These are phyloP conservation scores for Malassezia vespertilionis DNA, from an alignment of 1,284 basidiomycete genomes.

Conservation along the genomic window DNA sequence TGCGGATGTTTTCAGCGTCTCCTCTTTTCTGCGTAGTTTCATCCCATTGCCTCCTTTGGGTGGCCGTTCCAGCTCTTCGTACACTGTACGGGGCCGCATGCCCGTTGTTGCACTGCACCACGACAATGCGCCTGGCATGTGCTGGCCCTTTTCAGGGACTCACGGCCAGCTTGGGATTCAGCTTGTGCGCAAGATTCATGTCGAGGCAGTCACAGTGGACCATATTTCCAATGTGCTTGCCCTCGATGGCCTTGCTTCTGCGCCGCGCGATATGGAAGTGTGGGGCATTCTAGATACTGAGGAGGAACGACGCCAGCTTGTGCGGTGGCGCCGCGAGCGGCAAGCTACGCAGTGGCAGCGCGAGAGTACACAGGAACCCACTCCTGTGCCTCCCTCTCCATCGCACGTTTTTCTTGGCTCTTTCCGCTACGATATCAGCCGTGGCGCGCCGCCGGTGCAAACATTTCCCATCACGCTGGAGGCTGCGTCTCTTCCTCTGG, in stretches of 20 bases:
- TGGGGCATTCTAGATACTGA: constrained; percentile 58
- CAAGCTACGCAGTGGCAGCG: neutral
- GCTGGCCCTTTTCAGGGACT: constrained; percentile 78
- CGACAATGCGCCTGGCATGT: constrained; percentile 67
- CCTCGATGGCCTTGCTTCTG: constrained; percentile 60
- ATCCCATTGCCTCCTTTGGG: constrained; percentile 7
- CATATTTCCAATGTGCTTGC: constrained; percentile 71
- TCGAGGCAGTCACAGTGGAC: constrained; percentile 73
- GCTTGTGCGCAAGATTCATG: constrained; percentile 59
- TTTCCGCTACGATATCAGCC: constrained; percentile 65
- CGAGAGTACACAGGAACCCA: constrained; percentile 7
- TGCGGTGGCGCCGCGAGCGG: constrained; percentile 8
- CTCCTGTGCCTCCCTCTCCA: constrained; percentile 52
- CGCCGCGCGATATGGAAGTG: constrained; percentile 73
- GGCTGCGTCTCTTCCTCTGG: constrained; percentile 60
- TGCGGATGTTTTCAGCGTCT: neutral
- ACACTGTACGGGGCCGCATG: constrained; percentile 57
- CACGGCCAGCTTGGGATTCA: constrained; percentile 70
- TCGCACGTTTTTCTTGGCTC: constrained; percentile 64
- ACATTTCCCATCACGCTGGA: constrained; percentile 65
- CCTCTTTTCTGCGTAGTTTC: neutral
- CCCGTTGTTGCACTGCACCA: constrained; percentile 76
- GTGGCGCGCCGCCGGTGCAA: constrained; percentile 59
- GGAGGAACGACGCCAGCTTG: constrained; percentile 57
- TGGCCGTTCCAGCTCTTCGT: neutral